Base-by-base conservation (phyloP, 1,284 basidiomycete genomes). In the Naganishia sp. region DNA sequence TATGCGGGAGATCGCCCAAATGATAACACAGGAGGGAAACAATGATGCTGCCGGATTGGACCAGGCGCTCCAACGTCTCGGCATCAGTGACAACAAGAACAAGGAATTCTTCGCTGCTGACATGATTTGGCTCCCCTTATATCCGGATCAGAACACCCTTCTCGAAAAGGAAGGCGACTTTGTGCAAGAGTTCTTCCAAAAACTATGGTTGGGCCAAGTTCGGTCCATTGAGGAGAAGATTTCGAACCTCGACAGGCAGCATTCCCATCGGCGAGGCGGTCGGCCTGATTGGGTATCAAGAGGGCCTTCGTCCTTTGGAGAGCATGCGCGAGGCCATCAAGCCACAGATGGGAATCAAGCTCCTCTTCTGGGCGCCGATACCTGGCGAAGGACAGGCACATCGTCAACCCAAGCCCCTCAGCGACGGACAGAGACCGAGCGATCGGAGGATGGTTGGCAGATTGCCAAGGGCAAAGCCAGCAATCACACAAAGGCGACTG, bases 141-240 rank as follows among this genome's bases (percentile, higher is more conserved):
- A 52, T 18, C 72, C 69, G 17, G 47, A 50, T 39, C 81, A 80
- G 0, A 70, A 66, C 21, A 73, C 73, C n/a, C 71, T 82, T 18
- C 71, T 82, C 46, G 68, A 73, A 61, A 76, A 78, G 32, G 74
- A 78, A 51, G 71, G 74, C 41, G 76, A 80, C 18, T 70, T 76
- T 55, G 73, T 82, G 17, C 74, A 75, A 32, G 71, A 55, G 6
- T 63, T 67, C 41, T 67, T 67, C 45, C 52, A 67, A 21, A 57
- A 52, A 15, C 47, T 67, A 7, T 67, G 65, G 65, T 18, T 28
- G 13, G 65, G 65, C 10, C 65, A 67, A 53, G 60, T 67, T 35
- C 10, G 60, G 25, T 60, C 65, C 10, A 67, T 67, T 23, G 65
- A 51, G n/a, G 52, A 63, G 35, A 53, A 60, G 47, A 67, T 58